phyloP scores from a whole-genome alignment of 164 flowering plant species.

The Pachysandra terminalis region DNA sequence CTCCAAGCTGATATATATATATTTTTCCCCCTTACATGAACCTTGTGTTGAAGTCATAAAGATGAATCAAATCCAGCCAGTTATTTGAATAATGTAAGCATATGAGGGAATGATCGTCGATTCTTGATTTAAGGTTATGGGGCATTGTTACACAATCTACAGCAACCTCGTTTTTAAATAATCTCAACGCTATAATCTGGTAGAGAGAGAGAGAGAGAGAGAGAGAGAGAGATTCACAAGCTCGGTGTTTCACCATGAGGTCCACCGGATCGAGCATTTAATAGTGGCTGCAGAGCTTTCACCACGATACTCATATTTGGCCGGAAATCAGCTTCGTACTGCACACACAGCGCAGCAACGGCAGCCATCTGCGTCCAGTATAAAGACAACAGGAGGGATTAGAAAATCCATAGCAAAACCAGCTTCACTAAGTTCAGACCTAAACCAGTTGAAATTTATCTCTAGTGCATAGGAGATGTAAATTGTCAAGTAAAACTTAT shows the following conservation, averaged over 20 bases:
- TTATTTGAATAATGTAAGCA: too few species aligned
- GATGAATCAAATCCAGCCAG: too few species aligned
- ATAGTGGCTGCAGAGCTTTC: conserved; percentile 75
- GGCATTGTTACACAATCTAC: conserved; percentile 17
- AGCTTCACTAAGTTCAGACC: background rate
- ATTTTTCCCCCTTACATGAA: too few species aligned
- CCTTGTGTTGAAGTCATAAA: too few species aligned
- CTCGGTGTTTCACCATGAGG: conserved; percentile 46
- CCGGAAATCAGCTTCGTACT: conserved; percentile 85
- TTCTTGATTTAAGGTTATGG: background rate
- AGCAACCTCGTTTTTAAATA: conserved; percentile 5
- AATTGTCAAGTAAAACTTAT: background rate
- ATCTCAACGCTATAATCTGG: background rate
- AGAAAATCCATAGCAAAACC: background rate
- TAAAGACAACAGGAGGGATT: background rate
- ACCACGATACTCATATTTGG: conserved; percentile 93
- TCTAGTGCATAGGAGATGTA: too few species aligned
- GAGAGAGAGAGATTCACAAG: conserved; percentile 21
- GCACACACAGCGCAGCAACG: conserved; percentile 86
- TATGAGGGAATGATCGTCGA: too few species aligned
- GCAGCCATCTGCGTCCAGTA: conserved; percentile 66
- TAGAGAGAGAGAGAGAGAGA: background rate
- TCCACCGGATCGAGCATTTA: conserved; percentile 58
- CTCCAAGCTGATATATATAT: too few species aligned
- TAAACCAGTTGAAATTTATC: background rate